These are phyloP conservation scores for Cynara cardunculus DNA, from an alignment of 129 eudicot genomes.

Conservation along the genomic window DNA sequence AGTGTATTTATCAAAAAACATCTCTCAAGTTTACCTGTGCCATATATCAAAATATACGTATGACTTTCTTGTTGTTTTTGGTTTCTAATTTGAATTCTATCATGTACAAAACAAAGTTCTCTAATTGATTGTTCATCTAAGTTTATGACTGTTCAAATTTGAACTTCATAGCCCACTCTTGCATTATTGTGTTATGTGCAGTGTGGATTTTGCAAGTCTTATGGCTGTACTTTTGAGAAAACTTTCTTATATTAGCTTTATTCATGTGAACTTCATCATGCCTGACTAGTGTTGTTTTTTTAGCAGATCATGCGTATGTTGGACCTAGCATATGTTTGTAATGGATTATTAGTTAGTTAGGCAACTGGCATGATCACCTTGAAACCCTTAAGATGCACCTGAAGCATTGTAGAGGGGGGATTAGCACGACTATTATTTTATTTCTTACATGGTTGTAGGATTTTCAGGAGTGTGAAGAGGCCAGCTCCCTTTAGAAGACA, in stretches of 20 bases:
- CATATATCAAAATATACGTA: background rate
- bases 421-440: background rate
- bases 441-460: slow-evolving; percentile 5
- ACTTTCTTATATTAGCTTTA: background rate
- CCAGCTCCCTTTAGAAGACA: background rate
- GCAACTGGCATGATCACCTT: background rate
- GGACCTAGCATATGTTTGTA: background rate
- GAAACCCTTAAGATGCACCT: background rate
- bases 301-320: slow-evolving; percentile 7
- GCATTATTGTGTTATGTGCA: background rate
- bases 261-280: background rate
- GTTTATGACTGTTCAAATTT: background rate
- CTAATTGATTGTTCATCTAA: background rate
- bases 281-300: background rate
- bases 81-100: background rate
- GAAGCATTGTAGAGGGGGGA: background rate
- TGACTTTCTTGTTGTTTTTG: background rate
- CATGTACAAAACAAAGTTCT: slow-evolving; percentile 5
- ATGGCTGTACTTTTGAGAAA: background rate
- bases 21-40: slow-evolving; percentile 8
- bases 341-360: background rate
- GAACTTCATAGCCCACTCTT: background rate
- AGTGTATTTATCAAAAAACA: background rate
- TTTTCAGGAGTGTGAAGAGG: background rate
- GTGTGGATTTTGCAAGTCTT: background rate